Evolutionary conservation across 768 basidiomycete species (phyloP).

Genomic region (Mycena crocata): DNA sequence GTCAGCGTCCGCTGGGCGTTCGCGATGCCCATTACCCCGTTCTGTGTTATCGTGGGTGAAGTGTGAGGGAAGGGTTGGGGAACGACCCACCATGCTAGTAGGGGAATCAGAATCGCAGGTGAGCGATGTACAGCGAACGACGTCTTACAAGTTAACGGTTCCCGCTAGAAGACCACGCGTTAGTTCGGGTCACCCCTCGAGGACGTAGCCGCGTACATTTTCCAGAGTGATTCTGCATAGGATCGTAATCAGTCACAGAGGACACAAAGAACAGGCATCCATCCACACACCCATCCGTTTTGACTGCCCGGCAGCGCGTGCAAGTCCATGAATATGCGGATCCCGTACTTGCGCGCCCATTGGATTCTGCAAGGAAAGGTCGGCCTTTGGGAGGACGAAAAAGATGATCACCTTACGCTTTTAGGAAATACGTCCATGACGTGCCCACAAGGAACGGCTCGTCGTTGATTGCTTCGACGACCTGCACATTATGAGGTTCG

Average conservation of each 20-base stretch:
- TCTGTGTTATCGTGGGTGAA: constrained; percentile 31
- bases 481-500: constrained; percentile 38
- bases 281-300: constrained; percentile 76
- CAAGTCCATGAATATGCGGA: constrained; percentile 89
- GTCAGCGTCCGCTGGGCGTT: constrained; percentile 89
- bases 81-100: constrained; percentile 12
- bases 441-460: constrained; percentile 88
- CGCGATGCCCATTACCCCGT: constrained; percentile 89
- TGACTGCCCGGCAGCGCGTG: constrained; percentile 80
- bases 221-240: constrained; percentile 63
- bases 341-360: constrained; percentile 94
- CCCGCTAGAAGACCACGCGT: constrained; percentile 51
- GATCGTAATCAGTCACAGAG: constrained; percentile 38
- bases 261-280: constrained; percentile 1
- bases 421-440: constrained; percentile 74
- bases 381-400: neutral
- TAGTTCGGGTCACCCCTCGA: constrained; percentile 21
- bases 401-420: constrained; percentile 55
- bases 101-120: constrained; percentile 20
- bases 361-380: constrained; percentile 56
- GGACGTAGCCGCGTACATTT: constrained; percentile 41
- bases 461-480: constrained; percentile 76
- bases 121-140: constrained; percentile 1
- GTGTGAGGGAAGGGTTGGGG: neutral
- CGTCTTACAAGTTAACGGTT: constrained; percentile 68